Percentiles rank a stretch among this genome's conserved stretches.
Conservation (phyloP, 2,329 filamentous ascomycete species). For the Sporothrix protearum region DNA sequence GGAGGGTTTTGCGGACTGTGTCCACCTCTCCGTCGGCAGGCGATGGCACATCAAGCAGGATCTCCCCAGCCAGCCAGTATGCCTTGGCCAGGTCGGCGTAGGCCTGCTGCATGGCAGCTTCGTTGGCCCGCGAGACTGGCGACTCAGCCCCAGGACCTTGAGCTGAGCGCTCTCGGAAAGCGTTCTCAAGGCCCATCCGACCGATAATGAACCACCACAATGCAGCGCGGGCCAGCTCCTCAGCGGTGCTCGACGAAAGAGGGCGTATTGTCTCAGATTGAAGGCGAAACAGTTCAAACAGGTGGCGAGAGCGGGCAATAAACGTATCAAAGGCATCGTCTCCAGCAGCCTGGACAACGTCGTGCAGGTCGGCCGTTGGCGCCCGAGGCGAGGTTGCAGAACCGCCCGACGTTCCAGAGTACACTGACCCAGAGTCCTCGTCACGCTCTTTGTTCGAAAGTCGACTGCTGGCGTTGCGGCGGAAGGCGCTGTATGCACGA, state of each 20-base stretch:
- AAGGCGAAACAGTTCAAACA: constrained; percentile 71
- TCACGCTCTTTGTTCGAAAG: constrained; percentile 29
- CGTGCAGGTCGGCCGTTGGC: constrained; percentile 40
- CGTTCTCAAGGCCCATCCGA: constrained; percentile 67
- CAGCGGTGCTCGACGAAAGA: constrained; percentile 58
- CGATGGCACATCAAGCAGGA: constrained; percentile 46
- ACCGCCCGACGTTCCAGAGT: constrained; percentile 11
- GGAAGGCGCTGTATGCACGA: constrained; percentile 31
- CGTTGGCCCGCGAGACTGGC: constrained; percentile 42
- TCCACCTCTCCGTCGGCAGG: constrained; percentile 47
- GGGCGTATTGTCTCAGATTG: constrained; percentile 72
- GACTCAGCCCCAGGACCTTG: constrained; percentile 45
- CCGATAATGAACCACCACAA: constrained; percentile 91
- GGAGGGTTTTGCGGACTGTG: constrained; percentile 53
- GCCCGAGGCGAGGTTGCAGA: constrained; percentile 29
- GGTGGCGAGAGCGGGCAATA: constrained; percentile 64
- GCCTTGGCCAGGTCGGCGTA: constrained; percentile 82
- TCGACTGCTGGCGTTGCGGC: constrained; percentile 32
- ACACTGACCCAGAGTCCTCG: constrained; percentile 17
- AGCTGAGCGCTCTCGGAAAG: constrained; percentile 62
- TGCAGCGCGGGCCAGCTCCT: constrained; percentile 67
- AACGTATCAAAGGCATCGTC: constrained; percentile 70
- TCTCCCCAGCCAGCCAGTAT: constrained; percentile 69
- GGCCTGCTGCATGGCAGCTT: constrained; percentile 65
- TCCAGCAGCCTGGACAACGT: constrained; percentile 45